Conservation (phyloP, 192 early-diverging fungal species). For the Thoreauomyces humboldtii region DNA sequence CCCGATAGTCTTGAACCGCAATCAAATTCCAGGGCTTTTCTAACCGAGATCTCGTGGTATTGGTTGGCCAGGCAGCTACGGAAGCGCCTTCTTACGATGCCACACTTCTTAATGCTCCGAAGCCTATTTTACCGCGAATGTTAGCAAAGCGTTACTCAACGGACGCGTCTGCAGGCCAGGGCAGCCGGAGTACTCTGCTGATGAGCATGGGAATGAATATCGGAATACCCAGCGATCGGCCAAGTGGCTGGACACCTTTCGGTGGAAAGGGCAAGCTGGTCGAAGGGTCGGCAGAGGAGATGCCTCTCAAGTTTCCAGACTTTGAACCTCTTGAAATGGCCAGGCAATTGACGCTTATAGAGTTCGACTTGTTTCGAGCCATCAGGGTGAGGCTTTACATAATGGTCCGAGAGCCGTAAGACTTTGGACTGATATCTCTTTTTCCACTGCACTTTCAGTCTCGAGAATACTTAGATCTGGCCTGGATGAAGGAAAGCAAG, state of each 20-base stretch:
- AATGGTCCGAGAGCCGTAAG: too few species aligned
- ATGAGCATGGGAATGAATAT: not conserved
- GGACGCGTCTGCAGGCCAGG: constrained; percentile 5
- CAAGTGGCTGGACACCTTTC: constrained; percentile 18
- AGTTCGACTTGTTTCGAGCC: constrained; percentile 49
- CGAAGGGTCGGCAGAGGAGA: constrained; percentile 21
- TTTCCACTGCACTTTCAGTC: constrained; percentile 26
- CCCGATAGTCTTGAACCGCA: not conserved
- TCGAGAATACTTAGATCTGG: constrained; percentile 49
- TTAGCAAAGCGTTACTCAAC: constrained; percentile 40
- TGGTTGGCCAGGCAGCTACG: too few species aligned
- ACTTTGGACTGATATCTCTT: not conserved
- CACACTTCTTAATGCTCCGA: constrained; percentile 43
- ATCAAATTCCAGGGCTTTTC: not conserved
- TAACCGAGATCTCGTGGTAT: too few species aligned
- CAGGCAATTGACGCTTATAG: constrained; percentile 55
- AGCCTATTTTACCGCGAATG: constrained; percentile 50
- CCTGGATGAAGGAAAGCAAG: constrained; percentile 61
- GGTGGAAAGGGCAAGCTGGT: not conserved
- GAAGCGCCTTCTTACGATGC: too few species aligned
- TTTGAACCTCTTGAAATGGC: constrained; percentile 57
- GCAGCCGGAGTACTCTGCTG: not conserved
- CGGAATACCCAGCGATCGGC: not conserved
- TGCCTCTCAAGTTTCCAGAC: constrained; percentile 44
- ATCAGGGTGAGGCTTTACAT: too few species aligned